Percentiles rank a stretch among this genome's conserved stretches.
Evolutionary conservation across 352 stramenopile species (phyloP).

Genomic region (Thalassiosira mediterranea): DNA sequence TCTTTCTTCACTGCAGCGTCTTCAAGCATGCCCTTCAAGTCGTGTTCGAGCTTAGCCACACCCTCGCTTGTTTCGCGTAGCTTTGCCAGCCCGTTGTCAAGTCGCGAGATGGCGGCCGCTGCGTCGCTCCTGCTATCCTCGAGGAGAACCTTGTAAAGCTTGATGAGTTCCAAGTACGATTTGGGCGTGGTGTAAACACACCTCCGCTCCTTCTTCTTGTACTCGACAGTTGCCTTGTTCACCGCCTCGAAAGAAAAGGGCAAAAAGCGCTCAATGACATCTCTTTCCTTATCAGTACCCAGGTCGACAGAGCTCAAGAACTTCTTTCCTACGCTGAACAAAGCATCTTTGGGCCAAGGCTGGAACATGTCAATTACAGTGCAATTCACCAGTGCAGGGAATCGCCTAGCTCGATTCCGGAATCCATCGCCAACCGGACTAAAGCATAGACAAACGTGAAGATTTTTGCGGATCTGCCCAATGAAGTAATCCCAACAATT

Average conservation of each 20-base stretch:
- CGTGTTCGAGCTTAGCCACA: constrained; percentile 93
- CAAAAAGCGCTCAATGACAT: constrained; percentile 94
- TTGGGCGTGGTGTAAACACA: constrained; percentile 99
- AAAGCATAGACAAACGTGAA: constrained; percentile 96
- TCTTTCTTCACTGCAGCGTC: constrained; percentile 95
- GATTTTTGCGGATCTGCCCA: constrained; percentile 88
- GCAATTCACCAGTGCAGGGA: constrained; percentile 96
- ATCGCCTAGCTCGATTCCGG: constrained; percentile 91
- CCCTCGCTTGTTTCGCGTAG: constrained; percentile 93
- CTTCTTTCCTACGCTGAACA: constrained; percentile 93
- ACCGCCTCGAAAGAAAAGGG: constrained; percentile 95
- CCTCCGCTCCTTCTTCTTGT: constrained; percentile 92
- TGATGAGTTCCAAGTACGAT: constrained; percentile 96
- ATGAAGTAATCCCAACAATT: constrained; percentile 95
- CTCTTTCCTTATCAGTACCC: constrained; percentile 82
- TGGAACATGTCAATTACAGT: constrained; percentile 98
- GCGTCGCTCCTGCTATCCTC: constrained; percentile 92
- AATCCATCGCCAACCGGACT: constrained; percentile 95
- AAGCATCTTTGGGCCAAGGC: constrained; percentile 93
- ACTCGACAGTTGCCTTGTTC: constrained; percentile 92
- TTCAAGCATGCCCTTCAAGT: constrained; percentile 93
- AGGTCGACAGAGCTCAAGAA: constrained; percentile 95
- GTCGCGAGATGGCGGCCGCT: constrained; percentile 91
- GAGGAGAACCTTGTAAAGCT: constrained; percentile 96
- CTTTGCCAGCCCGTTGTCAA: constrained; percentile 94